A percentile compares a stretch with the other conserved stretches of the same genome.
These are phyloP conservation scores for Skeletonema tropicum DNA, from an alignment of 108 stramenopile genomes.

Conservation along the genomic window DNA sequence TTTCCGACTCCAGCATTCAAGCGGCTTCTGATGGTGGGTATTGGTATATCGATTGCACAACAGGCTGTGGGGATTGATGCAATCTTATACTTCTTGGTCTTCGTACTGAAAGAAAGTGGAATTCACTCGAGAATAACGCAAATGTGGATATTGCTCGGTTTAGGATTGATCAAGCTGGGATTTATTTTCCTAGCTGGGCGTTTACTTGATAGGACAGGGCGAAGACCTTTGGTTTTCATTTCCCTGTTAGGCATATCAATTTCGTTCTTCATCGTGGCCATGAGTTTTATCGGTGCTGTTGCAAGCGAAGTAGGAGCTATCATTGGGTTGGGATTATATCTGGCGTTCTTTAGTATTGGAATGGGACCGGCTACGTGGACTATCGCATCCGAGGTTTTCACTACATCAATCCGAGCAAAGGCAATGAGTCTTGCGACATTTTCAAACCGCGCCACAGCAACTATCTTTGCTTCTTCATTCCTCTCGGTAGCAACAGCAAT, in stretches of 20 bases:
- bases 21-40: slow-evolving; percentile 83
- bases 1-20: slow-evolving; percentile 81
- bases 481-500: slow-evolving; percentile 65
- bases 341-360: slow-evolving; percentile 85
- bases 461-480: slow-evolving; percentile 65
- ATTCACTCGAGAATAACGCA: slow-evolving; percentile 51
- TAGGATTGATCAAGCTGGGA: slow-evolving; percentile 71
- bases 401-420: slow-evolving; percentile 83
- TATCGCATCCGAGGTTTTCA: slow-evolving; percentile 84
- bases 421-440: slow-evolving; percentile 88
- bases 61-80: slow-evolving; percentile 91
- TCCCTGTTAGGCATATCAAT: slow-evolving; percentile 59
- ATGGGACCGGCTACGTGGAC: slow-evolving; percentile 85
- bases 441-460: slow-evolving; percentile 76
- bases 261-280: slow-evolving; percentile 39
- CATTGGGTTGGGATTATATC: slow-evolving; percentile 62
- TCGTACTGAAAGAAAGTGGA: slow-evolving; percentile 70
- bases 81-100: slow-evolving; percentile 83
- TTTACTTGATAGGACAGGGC: slow-evolving; percentile 70
- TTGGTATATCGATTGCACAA: slow-evolving; percentile 81
- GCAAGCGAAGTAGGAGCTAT: slow-evolving; percentile 35
- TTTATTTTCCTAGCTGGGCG: slow-evolving; percentile 69
- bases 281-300: slow-evolving; percentile 29
- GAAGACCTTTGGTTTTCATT: slow-evolving; percentile 69
- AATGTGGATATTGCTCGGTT: slow-evolving; percentile 57